These are phyloP conservation scores for Hemileia vastatrix DNA, from an alignment of 1,284 basidiomycete species.

Conservation along the genomic window DNA sequence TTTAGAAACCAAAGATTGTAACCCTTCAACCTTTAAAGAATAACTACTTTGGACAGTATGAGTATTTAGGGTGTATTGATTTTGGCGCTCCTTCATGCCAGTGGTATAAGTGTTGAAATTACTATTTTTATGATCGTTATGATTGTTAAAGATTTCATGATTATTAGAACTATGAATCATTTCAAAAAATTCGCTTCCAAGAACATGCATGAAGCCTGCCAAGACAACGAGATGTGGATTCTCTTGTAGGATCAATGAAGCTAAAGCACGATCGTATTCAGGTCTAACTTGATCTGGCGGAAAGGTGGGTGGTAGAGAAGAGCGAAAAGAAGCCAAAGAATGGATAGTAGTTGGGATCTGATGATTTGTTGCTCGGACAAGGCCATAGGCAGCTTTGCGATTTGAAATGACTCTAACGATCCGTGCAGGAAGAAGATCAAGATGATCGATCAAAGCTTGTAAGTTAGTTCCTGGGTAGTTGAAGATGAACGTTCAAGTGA, in stretches of 20 bases:
- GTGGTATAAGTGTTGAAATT: no score
- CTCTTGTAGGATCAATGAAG: slow-evolving; percentile 55
- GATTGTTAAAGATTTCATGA: no score
- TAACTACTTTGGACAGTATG: no score
- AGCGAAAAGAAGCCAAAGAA: slow-evolving; percentile 45
- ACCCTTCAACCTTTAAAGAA: no score
- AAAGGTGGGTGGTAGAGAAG: slow-evolving; percentile 65
- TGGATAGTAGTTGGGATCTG: slow-evolving; percentile 68
- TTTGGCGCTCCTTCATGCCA: no score
- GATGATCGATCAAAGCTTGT: slow-evolving; percentile 79
- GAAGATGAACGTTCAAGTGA: background rate
- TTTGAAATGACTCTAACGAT: slow-evolving; percentile 84
- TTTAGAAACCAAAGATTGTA: no score
- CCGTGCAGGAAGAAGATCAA: slow-evolving; percentile 52
- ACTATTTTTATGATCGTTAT: no score
- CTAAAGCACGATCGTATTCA: slow-evolving; percentile 79
- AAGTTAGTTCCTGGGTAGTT: slow-evolving; percentile 68
- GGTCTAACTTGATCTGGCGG: slow-evolving; percentile 61
- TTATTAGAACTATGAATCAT: no score
- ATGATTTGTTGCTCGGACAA: slow-evolving; percentile 66
- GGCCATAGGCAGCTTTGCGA: slow-evolving; percentile 79
- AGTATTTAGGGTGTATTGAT: no score
- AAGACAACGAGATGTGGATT: slow-evolving; percentile 79
- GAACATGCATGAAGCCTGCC: slow-evolving; percentile 96
- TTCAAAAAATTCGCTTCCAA: slow-evolving; percentile 52